A percentile compares a stretch with the other conserved stretches of the same genome.
Evolutionary conservation across 1,284 basidiomycete species (phyloP).

Genomic region (Ustilago trichophora): DNA sequence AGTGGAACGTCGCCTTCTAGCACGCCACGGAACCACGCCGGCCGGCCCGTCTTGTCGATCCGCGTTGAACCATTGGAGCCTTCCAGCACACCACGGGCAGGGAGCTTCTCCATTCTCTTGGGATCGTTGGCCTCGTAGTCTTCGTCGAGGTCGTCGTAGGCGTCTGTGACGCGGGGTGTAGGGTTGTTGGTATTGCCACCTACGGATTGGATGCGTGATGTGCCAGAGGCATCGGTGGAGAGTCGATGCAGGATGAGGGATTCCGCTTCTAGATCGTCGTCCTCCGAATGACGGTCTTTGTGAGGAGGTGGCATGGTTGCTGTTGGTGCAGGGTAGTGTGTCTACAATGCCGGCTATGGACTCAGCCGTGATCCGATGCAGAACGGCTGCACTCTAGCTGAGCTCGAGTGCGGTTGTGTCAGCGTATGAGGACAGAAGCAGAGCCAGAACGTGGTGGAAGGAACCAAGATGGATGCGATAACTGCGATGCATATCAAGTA

Average conservation of each 20-base stretch:
- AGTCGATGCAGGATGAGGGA: slow-evolving; percentile 46
- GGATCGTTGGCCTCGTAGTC: slow-evolving; percentile 25
- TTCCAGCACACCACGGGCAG: slow-evolving; percentile 30
- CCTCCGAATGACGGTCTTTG: slow-evolving; percentile 30
- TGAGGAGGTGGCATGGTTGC: neutral
- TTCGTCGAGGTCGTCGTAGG: slow-evolving; percentile 43
- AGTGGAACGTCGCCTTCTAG: slow-evolving; percentile 32
- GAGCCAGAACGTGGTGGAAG: no score
- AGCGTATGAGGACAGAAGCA: no score
- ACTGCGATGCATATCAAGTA: no score
- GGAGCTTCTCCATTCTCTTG: slow-evolving; percentile 25
- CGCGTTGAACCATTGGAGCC: slow-evolving; percentile 33
- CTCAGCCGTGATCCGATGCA: no score
- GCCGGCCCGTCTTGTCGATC: slow-evolving; percentile 57
- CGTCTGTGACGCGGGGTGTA: slow-evolving; percentile 30
- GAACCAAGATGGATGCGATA: no score
- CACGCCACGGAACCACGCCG: slow-evolving; percentile 49
- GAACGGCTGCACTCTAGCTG: no score
- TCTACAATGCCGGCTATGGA: no score
- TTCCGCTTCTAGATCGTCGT: slow-evolving; percentile 47
- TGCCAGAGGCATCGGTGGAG: slow-evolving; percentile 34
- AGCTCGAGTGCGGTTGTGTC: no score
- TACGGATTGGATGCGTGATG: slow-evolving; percentile 21
- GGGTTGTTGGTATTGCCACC: neutral
- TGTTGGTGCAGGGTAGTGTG: no score